Evolutionary conservation across 1,284 basidiomycete genomes (phyloP).

Genomic region (Cryptococcus depauperatus): DNA sequence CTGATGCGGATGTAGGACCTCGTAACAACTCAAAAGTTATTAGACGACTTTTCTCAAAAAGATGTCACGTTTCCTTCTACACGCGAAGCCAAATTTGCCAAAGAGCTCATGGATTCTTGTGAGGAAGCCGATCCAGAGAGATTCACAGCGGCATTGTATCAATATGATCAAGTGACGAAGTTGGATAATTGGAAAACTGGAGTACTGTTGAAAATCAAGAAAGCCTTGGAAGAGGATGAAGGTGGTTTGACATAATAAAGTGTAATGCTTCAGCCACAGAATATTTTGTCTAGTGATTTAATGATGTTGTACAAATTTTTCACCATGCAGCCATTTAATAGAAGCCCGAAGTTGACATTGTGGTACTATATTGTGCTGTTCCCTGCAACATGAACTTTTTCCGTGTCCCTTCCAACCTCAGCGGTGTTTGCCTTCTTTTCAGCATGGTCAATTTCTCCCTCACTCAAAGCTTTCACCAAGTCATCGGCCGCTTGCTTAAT

Average conservation of each 20-base stretch:
- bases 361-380: conserved; percentile 1
- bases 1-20: conserved; percentile 69
- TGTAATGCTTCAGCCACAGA: too few relatives aligned
- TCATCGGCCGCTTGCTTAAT: conserved; percentile 22
- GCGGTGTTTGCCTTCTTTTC: conserved; percentile 9
- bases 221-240: conserved; percentile 57
- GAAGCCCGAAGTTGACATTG: conserved; percentile 1
- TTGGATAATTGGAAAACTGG: conserved; percentile 92
- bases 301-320: not conserved
- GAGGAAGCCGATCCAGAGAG: conserved; percentile 68
- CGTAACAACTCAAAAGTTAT: conserved; percentile 70
- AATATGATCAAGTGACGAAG: conserved; percentile 80
- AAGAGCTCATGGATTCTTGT: conserved; percentile 65
- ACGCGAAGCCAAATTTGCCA: conserved; percentile 80
- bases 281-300: not conserved
- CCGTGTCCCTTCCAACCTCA: conserved; percentile 1
- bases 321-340: not conserved
- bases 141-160: conserved; percentile 62
- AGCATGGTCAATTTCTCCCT: conserved; percentile 16
- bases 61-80: conserved; percentile 78
- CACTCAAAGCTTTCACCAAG: conserved; percentile 21
- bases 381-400: not conserved
- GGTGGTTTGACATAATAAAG: conserved; percentile 44
- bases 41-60: conserved; percentile 60
- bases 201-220: conserved; percentile 81